These are phyloP conservation scores for Verruconis gallopava DNA, from an alignment of 2,329 filamentous ascomycete genomes.

Conservation along the genomic window DNA sequence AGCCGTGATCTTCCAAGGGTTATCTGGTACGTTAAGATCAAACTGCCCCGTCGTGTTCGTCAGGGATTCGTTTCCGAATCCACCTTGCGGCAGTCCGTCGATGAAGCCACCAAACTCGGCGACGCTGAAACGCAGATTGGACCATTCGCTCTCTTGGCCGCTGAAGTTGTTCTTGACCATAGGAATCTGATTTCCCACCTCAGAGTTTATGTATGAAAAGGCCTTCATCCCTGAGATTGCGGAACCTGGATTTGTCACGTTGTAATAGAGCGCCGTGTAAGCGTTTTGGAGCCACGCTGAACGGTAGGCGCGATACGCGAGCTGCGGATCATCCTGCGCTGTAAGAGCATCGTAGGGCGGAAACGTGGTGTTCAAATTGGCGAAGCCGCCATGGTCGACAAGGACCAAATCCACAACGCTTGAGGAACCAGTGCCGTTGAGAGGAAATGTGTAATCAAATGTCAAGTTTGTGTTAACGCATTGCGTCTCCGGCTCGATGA, in stretches of 20 bases:
- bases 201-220: slow-evolving; percentile 27
- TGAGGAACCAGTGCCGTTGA: slow-evolving; percentile 1
- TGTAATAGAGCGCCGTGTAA: slow-evolving; percentile 27
- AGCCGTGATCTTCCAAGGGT: neutral
- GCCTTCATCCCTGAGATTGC: slow-evolving; percentile 10
- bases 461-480: slow-evolving; percentile 34
- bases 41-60: neutral
- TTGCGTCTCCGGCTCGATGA: slow-evolving; percentile 32
- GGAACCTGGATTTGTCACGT: slow-evolving; percentile 23
- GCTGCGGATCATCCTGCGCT: slow-evolving; percentile 13
- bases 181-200: slow-evolving; percentile 23
- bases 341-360: neutral
- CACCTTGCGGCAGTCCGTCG: neutral
- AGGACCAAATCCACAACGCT: slow-evolving; percentile 19
- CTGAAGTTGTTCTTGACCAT: slow-evolving; percentile 11
- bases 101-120: neutral
- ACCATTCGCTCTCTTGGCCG: neutral
- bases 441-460: slow-evolving; percentile 26
- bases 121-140: neutral
- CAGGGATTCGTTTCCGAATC: neutral
- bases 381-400: slow-evolving; percentile 33
- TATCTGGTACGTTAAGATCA: neutral
- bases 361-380: slow-evolving; percentile 17
- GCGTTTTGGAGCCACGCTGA: slow-evolving; percentile 32
- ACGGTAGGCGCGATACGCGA: slow-evolving; percentile 29